These are phyloP conservation scores for Emergomyces africanus DNA, from an alignment of 2,329 filamentous ascomycete genomes.

Conservation along the genomic window DNA sequence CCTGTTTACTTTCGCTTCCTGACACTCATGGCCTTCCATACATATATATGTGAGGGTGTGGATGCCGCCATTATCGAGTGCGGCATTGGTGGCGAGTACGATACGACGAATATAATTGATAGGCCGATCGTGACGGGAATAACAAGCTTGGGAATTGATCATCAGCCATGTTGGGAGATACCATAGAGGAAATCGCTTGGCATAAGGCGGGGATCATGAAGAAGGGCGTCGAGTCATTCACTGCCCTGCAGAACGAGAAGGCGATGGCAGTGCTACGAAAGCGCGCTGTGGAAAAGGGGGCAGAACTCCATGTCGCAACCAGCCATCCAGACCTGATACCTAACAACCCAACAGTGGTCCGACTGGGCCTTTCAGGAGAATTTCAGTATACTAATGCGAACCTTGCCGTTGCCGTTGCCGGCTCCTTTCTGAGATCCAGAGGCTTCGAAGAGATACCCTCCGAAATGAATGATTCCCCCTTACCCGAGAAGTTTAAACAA, in stretches of 20 bases:
- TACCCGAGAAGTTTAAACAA: slow-evolving; percentile 49
- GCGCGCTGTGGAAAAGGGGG: slow-evolving; percentile 39
- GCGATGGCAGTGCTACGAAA: slow-evolving; percentile 45
- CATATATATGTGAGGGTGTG: slow-evolving; percentile 65
- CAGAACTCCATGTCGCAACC: slow-evolving; percentile 36
- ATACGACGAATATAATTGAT: slow-evolving; percentile 75
- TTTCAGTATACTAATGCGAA: slow-evolving; percentile 53
- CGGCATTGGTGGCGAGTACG: slow-evolving; percentile 87
- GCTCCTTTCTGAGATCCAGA: slow-evolving; percentile 26
- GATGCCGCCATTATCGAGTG: slow-evolving; percentile 76
- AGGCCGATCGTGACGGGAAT: slow-evolving; percentile 60
- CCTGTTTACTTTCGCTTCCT: slow-evolving; percentile 89
- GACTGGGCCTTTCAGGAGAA: slow-evolving; percentile 47
- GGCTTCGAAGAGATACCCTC: slow-evolving; percentile 25
- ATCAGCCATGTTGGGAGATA: slow-evolving; percentile 66
- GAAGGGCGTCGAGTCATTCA: slow-evolving; percentile 48
- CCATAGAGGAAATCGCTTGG: slow-evolving; percentile 75
- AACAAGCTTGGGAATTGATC: slow-evolving; percentile 73
- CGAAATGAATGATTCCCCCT: slow-evolving; percentile 24
- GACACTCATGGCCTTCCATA: slow-evolving; percentile 76
- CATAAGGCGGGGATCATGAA: slow-evolving; percentile 88
- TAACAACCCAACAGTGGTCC: slow-evolving; percentile 29
- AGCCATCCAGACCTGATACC: slow-evolving; percentile 35
- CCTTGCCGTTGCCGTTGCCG: slow-evolving; percentile 41
- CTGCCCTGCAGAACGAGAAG: slow-evolving; percentile 42